Base-by-base conservation (phyloP, 208 protist genomes). In the Leishmania amazonensis region DNA sequence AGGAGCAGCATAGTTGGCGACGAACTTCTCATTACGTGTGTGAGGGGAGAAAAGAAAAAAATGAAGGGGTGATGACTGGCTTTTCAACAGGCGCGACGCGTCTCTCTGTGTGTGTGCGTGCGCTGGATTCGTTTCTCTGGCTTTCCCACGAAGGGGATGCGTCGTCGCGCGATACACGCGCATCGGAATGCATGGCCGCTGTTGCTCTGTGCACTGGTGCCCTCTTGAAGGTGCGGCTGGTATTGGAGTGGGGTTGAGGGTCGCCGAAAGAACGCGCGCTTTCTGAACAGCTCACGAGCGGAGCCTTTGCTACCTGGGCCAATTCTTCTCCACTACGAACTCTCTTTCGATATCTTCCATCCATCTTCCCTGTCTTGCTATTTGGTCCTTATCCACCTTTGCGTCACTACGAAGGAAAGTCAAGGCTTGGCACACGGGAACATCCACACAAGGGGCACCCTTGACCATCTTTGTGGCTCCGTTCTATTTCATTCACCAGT, bases 401-500 rank as follows among this genome's bases (percentile, higher is more conserved):
- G 17, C 51, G 54, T 51, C n/a, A 31, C 24, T 0, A 21, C 28
- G 40, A 51, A 74, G 51, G 45, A 21, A 74, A 53, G 24, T 31
- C 38, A 35, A 74, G 70, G 28, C 13, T 40, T 38, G 38, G 28
- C 70, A 8, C 70, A 31, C 11, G 35, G 28, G 21, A 47, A 19
- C 45, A 51, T 35, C n/a, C 45, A 28, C 45, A n/a, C 28, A 74
- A 17, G 42, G n/a, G 13, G 11, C 6, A 74, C 11, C 42, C 21
- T 74, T 74, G 17, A 51, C 70, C 70, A 47, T 35, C 8, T 65
- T 76, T 40, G 76, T 82, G 51, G 42, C 58, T 49, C 40, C 77
- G 28, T 65, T 64, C 58, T n/a, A 42, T 81, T 77, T 49, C 80
- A 35, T 40, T 78, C 19, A 53, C 21, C 38, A 65, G 11, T 67